Base-by-base conservation (phyloP, 495 filamentous ascomycete species). In the Aspergillus kassunensis region DNA sequence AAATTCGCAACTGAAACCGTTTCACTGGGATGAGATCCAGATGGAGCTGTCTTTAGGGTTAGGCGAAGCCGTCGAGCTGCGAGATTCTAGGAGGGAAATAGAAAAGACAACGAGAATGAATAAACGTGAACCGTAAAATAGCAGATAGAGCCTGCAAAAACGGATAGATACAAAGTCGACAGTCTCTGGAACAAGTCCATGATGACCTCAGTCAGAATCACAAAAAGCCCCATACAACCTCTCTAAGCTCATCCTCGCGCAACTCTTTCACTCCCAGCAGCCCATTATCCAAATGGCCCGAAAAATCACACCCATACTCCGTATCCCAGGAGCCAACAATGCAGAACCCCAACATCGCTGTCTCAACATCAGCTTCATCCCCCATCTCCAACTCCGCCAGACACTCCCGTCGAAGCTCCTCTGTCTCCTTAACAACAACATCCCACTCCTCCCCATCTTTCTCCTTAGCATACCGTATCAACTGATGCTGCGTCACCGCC, bases 201-300 rank as follows among this genome's bases (percentile, higher is more conserved):
- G n/a, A n/a, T 3, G 41, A 53, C 12, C 51, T 47, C 5, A 62
- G 63, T 43, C 65, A 65, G 4, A 56, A 63, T 16, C 64, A 61
- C 55, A 55, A 53, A 27, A 45, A 52, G 30, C 16, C 13, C 35
- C 19, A 5, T 15, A 37, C 16, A 11, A 37, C 6, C 35, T 15
- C 35, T 10, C 3, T 41, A 2, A 41, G 2, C 39, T 41, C 39
- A 7, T 41, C 39, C 39, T 41, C 39, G 24, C 19, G 12, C 20
- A 41, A n/a, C 19, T 23, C 21, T 20, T 13, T 41, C 19, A 41
- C 39, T 9, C 39, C 39, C 19, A 41, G n/a, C 19, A 41, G 11
- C 39, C 24, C 39, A 41, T 41, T 41, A 23, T 23, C 19, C 19
- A 41, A 11, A 2, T 13, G 9, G 4, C 21, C 39, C 18, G 21